These are phyloP conservation scores for Spiromastix sp. DNA, from an alignment of 2,329 filamentous ascomycete species.

Conservation along the genomic window DNA sequence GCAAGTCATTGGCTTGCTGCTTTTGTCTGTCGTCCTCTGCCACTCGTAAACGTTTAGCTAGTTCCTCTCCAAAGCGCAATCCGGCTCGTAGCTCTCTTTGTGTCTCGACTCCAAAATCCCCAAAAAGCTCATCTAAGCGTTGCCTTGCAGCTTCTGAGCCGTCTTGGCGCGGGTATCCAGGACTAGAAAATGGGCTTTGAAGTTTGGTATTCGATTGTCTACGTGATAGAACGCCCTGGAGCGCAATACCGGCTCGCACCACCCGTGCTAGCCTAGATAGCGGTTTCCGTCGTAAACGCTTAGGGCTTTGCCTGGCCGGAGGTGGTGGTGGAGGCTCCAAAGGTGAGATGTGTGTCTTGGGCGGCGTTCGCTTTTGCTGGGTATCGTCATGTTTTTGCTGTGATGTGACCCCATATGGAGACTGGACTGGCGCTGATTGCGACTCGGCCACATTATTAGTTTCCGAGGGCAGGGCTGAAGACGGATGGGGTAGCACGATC, in stretches of 20 bases:
- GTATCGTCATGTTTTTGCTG: no score
- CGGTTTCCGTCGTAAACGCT: conserved; percentile 12
- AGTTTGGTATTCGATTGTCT: conserved; percentile 8
- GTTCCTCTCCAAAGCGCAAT: conserved; percentile 32
- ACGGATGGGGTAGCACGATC: not conserved
- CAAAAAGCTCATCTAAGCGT: conserved; percentile 25
- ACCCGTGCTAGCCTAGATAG: conserved; percentile 22
- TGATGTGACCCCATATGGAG: no score
- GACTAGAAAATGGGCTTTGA: conserved; percentile 8
- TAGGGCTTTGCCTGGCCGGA: conserved; percentile 6
- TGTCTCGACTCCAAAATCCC: conserved; percentile 27
- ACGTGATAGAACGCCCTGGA: conserved; percentile 24
- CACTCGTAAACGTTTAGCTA: conserved; percentile 26
- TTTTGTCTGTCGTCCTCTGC: no score
- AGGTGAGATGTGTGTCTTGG: conserved; percentile 6
- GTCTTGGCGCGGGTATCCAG: conserved; percentile 6
- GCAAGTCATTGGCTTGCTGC: no score
- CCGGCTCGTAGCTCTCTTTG: conserved; percentile 31
- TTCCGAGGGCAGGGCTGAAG: no score
- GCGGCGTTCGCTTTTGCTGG: not conserved
- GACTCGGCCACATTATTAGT: not conserved
- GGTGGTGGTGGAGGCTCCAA: conserved; percentile 11
- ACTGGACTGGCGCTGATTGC: not conserved
- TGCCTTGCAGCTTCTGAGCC: conserved; percentile 16
- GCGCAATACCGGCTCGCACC: conserved; percentile 27